These are phyloP conservation scores for Botrytis galanthina DNA, from an alignment of 2,329 filamentous ascomycete species.

Conservation along the genomic window DNA sequence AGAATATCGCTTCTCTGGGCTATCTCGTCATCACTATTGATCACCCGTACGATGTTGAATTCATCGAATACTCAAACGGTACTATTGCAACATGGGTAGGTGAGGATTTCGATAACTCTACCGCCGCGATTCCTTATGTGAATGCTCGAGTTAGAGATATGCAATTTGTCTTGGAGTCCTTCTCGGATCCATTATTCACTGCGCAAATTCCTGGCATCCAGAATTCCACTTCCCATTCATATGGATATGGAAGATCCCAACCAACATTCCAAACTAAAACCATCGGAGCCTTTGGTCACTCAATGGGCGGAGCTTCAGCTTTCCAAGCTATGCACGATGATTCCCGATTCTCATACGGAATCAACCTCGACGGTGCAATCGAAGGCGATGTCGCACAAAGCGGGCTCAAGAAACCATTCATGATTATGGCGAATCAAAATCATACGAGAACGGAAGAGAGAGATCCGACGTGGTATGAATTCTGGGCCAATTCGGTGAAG, in stretches of 20 bases:
- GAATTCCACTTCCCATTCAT: not conserved
- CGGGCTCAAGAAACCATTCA: conserved; percentile 37
- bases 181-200: conserved; percentile 16
- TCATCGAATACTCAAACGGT: conserved; percentile 39
- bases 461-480: conserved; percentile 33
- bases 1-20: conserved; percentile 39
- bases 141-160: conserved; percentile 30
- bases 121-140: conserved; percentile 22
- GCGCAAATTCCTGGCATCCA: conserved; percentile 2
- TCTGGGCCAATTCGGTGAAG: conserved; percentile 28
- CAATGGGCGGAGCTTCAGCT: conserved; percentile 39
- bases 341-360: conserved; percentile 37
- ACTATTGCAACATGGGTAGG: conserved; percentile 20
- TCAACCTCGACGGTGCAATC: conserved; percentile 43
- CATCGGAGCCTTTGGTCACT: conserved; percentile 39
- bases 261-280: conserved; percentile 15
- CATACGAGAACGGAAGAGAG: conserved; percentile 32
- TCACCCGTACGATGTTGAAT: conserved; percentile 40
- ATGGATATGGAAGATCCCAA: not conserved
- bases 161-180: conserved; percentile 32
- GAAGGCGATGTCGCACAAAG: conserved; percentile 33
- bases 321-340: conserved; percentile 38
- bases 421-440: conserved; percentile 36
- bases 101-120: conserved; percentile 24
- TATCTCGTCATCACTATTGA: conserved; percentile 41